These are phyloP conservation scores for Trifolium fragiferum DNA, from an alignment of 306 rosid species.

Conservation along the genomic window DNA sequence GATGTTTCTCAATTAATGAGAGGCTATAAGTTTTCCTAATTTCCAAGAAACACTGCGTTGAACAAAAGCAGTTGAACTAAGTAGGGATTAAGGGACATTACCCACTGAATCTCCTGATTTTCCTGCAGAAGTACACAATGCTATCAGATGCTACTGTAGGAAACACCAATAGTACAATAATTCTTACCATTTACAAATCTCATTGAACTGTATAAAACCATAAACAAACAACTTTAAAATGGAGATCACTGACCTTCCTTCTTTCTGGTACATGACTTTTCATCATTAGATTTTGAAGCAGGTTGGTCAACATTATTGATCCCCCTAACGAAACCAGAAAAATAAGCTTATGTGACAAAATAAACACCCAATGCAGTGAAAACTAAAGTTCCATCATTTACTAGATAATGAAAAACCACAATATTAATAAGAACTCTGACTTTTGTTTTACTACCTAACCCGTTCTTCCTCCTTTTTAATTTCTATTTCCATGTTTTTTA, in stretches of 20 bases:
- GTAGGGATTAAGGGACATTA: conserved; percentile 41
- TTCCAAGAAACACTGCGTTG: conserved; percentile 9
- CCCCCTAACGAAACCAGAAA: conserved; percentile 40
- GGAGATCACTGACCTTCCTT: conserved; percentile 64
- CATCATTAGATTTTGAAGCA: conserved; percentile 50
- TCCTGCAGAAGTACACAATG: conserved; percentile 57
- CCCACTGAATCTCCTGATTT: conserved; percentile 38
- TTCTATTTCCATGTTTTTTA: conserved; percentile 2
- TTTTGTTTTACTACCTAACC: conserved; percentile 6
- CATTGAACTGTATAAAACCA: conserved; percentile 34
- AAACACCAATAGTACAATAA: conserved; percentile 26
- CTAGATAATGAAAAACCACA: not conserved
- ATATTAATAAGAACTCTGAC: not conserved
- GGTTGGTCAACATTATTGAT: conserved; percentile 45
- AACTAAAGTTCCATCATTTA: conserved; percentile 16
- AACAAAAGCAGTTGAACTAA: conserved; percentile 48
- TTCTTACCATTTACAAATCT: conserved; percentile 26
- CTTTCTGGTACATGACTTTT: conserved; percentile 41
- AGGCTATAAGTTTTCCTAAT: conserved; percentile 10
- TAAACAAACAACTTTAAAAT: conserved; percentile 32
- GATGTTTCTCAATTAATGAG: conserved; percentile 25
- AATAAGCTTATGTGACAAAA: conserved; percentile 20
- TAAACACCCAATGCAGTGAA: conserved; percentile 33
- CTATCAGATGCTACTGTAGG: conserved; percentile 35
- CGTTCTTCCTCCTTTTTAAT: not conserved